phyloP scores from a whole-genome alignment of 1,139 yeast species.

The Taphrina communis region DNA sequence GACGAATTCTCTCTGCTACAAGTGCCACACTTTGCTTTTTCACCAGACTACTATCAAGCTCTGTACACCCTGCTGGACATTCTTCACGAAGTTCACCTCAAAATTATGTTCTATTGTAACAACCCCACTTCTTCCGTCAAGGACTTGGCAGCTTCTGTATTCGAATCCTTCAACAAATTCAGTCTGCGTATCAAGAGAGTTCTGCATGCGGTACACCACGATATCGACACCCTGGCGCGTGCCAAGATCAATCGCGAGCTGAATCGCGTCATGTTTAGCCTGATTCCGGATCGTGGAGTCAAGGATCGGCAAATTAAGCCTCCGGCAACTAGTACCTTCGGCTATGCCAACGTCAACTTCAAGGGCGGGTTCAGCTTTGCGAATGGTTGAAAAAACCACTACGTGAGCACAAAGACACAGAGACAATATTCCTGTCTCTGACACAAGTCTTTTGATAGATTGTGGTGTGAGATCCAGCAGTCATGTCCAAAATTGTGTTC shows the following conservation, averaged over 20 bases:
- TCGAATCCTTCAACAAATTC: slow-evolving; percentile 17
- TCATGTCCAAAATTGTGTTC: slow-evolving; percentile 32
- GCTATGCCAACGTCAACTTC: slow-evolving; percentile 10
- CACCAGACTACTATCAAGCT: slow-evolving; percentile 13
- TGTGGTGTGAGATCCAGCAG: background rate
- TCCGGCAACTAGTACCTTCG: background rate
- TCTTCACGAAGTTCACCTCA: slow-evolving; percentile 8
- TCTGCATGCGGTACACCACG: slow-evolving; percentile 18
- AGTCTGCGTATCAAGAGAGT: slow-evolving; percentile 9
- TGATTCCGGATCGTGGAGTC: slow-evolving; percentile 8
- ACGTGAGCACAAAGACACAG: background rate
- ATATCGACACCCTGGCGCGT: slow-evolving; percentile 28
- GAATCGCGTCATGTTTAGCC: slow-evolving; percentile 23
- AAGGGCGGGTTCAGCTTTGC: background rate
- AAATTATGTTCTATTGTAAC: background rate
- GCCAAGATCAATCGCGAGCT: slow-evolving; percentile 31
- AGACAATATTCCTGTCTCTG: background rate
- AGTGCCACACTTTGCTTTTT: slow-evolving; percentile 18
- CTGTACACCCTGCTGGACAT: slow-evolving; percentile 18
- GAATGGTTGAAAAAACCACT: background rate
- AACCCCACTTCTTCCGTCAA: background rate
- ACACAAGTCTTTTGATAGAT: no score
- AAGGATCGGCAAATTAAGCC: slow-evolving; percentile 11
- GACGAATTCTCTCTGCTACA: slow-evolving; percentile 21
- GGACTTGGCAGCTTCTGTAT: slow-evolving; percentile 6